These are phyloP conservation scores for Apiospora arundinis DNA, from an alignment of 2,329 filamentous ascomycete genomes.

Conservation along the genomic window DNA sequence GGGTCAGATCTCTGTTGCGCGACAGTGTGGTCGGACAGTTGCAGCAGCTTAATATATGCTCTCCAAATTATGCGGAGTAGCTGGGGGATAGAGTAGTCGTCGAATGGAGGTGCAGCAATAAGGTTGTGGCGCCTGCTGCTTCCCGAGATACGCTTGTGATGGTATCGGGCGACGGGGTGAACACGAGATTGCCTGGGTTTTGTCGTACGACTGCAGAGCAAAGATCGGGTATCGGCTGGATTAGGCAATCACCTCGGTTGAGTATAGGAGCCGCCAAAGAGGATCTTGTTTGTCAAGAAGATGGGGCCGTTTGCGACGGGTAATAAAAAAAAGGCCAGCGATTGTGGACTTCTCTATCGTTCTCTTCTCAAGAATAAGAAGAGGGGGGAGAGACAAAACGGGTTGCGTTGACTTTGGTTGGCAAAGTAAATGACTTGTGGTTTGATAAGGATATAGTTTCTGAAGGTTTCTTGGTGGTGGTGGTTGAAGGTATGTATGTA, in stretches of 20 bases:
- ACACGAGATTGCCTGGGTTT: conserved; percentile 12
- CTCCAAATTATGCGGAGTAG: conserved; percentile 18
- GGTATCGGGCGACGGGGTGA: conserved; percentile 15
- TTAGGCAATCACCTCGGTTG: conserved; percentile 16
- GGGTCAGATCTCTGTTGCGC: conserved; percentile 3
- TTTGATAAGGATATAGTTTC: not conserved
- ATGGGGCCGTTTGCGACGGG: not conserved
- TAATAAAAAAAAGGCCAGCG: not conserved
- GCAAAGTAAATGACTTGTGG: not conserved
- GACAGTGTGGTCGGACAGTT: conserved; percentile 18
- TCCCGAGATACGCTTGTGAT: conserved; percentile 7
- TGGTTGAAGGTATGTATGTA: not conserved
- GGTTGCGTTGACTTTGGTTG: not conserved
- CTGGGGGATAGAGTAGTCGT: not conserved
- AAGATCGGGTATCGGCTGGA: not conserved
- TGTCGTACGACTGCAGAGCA: conserved; percentile 8
- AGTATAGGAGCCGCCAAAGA: not conserved
- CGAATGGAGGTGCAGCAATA: conserved; percentile 14
- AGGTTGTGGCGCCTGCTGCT: conserved; percentile 19
- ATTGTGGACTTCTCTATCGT: not conserved
- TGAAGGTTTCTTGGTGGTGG: not conserved
- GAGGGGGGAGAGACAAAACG: not conserved
- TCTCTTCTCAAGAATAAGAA: not conserved
- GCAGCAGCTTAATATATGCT: conserved; percentile 20
- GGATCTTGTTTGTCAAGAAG: conserved; percentile 14